Evolutionary conservation across 2,329 filamentous ascomycete genomes (phyloP).

Genomic region (Hirsutella thompsonii): DNA sequence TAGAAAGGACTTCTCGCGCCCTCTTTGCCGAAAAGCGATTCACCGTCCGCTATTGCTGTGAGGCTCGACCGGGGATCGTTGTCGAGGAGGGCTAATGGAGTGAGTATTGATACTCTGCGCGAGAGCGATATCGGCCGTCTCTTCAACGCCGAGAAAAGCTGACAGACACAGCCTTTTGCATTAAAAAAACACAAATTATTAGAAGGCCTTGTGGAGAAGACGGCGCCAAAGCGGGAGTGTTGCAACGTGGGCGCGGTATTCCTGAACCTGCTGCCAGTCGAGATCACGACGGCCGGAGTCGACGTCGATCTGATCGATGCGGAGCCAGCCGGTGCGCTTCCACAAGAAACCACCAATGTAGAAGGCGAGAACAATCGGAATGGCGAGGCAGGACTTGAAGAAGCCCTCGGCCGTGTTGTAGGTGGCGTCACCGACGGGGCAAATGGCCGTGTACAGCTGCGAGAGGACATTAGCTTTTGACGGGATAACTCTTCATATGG

Average conservation of each 20-base stretch:
- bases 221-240: conserved; percentile 7
- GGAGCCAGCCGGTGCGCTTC: conserved; percentile 51
- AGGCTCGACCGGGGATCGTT: background rate
- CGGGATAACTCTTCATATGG: conserved; percentile 2
- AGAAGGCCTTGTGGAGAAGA: conserved; percentile 5
- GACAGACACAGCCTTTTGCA: no score
- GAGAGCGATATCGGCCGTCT: background rate
- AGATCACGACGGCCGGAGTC: conserved; percentile 52
- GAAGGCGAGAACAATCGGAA: conserved; percentile 40
- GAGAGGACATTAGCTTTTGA: background rate
- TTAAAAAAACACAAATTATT: background rate
- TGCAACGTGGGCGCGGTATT: conserved; percentile 6
- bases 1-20: no score
- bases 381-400: conserved; percentile 40
- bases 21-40: no score
- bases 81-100: background rate
- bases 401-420: conserved; percentile 31
- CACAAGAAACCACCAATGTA: conserved; percentile 46
- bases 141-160: no score
- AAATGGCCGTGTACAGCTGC: conserved; percentile 35
- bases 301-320: conserved; percentile 48
- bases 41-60: no score
- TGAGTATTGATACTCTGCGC: background rate
- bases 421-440: conserved; percentile 17
- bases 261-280: conserved; percentile 8